A percentile compares a stretch with the other conserved stretches of the same genome.
Evolutionary conservation across 1,284 basidiomycete genomes (phyloP).

Genomic region (Sanguinoderma infundibulare): DNA sequence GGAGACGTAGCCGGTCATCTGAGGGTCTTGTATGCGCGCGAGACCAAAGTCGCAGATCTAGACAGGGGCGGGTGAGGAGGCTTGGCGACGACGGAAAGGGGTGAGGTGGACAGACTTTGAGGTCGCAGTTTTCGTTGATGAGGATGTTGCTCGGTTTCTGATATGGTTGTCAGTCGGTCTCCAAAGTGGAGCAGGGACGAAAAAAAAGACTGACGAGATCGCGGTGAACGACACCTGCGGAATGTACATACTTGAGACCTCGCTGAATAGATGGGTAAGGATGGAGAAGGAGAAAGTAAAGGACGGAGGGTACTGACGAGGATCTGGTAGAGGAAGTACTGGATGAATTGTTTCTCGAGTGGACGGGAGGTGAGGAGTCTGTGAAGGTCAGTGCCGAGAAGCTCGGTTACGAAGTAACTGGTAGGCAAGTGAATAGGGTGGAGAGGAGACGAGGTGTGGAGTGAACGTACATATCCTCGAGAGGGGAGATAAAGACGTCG

Average conservation of each 20-base stretch:
- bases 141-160: conserved; percentile 99
- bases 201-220: conserved; percentile 74
- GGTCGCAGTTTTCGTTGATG: conserved; percentile 99
- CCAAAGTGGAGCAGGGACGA: not conserved
- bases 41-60: conserved; percentile 99
- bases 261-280: conserved; percentile 56
- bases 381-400: conserved; percentile 97
- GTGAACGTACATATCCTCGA: conserved; percentile 89
- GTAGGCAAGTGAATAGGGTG: conserved; percentile 11
- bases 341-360: conserved; percentile 99
- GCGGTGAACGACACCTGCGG: conserved; percentile 97
- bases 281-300: not conserved
- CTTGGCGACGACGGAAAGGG: not conserved
- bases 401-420: conserved; percentile 99
- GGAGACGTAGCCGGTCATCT: conserved; percentile 99
- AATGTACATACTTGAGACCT: conserved; percentile 99
- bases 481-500: conserved; percentile 98
- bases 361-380: conserved; percentile 95
- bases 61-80: not conserved
- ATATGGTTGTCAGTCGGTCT: not conserved
- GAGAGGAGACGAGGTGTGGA: conserved; percentile 7
- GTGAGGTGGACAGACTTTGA: conserved; percentile 61
- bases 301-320: conserved; percentile 57
- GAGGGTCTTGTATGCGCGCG: conserved; percentile 95
- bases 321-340: conserved; percentile 99